A percentile compares a stretch with the other conserved stretches of the same genome.
These are phyloP conservation scores for Aspergillus diversus DNA, from an alignment of 495 filamentous ascomycete species.

Conservation along the genomic window DNA sequence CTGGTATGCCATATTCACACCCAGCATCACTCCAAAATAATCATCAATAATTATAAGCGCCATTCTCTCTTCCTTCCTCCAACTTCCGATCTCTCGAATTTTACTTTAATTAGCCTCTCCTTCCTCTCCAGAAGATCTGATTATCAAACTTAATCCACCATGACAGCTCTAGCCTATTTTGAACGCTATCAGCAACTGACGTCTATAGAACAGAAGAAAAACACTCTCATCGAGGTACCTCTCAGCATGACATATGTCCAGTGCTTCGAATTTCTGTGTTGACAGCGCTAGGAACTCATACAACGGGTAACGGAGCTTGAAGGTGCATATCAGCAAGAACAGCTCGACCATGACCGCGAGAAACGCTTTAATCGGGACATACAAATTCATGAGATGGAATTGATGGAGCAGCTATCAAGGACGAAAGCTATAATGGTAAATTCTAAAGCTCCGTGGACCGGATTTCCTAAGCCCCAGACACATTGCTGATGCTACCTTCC, in stretches of 20 bases:
- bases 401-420: conserved; percentile 55
- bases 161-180: conserved; percentile 41
- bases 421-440: conserved; percentile 54
- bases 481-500: conserved; percentile 29
- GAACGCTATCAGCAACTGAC: conserved; percentile 54
- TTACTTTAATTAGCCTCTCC: background rate
- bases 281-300: conserved; percentile 48
- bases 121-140: conserved; percentile 7
- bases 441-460: conserved; percentile 17
- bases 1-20: background rate
- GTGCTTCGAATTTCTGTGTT: conserved; percentile 8
- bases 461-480: conserved; percentile 1
- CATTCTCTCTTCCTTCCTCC: background rate
- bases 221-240: conserved; percentile 56
- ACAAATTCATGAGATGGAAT: conserved; percentile 55
- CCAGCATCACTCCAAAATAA: background rate
- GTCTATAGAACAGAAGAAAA: conserved; percentile 53
- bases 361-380: conserved; percentile 59
- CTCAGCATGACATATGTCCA: conserved; percentile 11
- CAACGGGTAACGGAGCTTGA: conserved; percentile 51
- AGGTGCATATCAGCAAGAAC: conserved; percentile 50
- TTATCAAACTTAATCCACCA: conserved; percentile 22
- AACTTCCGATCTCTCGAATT: background rate
- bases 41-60: conserved; percentile 14
- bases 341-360: conserved; percentile 57